Percentiles rank a stretch among this genome's conserved stretches.
phyloP scores from a whole-genome alignment of 352 stramenopile species.

The Aphanomyces stellatus region DNA sequence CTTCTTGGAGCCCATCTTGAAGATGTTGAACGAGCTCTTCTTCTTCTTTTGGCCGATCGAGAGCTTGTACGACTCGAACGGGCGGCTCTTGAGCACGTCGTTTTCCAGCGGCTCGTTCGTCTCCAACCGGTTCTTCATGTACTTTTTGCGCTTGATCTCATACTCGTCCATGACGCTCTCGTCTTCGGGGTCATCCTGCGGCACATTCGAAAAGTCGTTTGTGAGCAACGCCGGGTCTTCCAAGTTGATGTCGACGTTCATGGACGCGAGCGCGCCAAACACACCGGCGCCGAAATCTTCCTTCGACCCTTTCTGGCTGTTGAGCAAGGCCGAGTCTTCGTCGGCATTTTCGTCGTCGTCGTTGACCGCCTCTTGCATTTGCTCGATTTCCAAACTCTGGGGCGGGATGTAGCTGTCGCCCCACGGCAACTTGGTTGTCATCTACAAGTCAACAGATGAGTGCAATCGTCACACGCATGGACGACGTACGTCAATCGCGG shows the following conservation, averaged over 20 bases:
- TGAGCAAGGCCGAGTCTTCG: slow-evolving; percentile 21
- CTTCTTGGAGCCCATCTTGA: slow-evolving; percentile 48
- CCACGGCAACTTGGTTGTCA: slow-evolving; percentile 78
- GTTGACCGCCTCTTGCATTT: slow-evolving; percentile 60
- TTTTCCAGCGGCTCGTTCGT: slow-evolving; percentile 57
- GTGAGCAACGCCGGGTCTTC: slow-evolving; percentile 24
- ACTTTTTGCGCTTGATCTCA: slow-evolving; percentile 51
- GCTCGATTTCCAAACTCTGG: slow-evolving; percentile 51
- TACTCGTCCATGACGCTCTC: slow-evolving; percentile 41
- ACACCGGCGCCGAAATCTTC: slow-evolving; percentile 73
- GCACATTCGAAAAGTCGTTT: slow-evolving; percentile 19
- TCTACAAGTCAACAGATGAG: slow-evolving; percentile 23
- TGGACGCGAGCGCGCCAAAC: slow-evolving; percentile 78
- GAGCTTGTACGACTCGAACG: slow-evolving; percentile 85
- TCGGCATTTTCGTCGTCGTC: slow-evolving; percentile 33
- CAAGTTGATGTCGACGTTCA: slow-evolving; percentile 71
- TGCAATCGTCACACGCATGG: not conserved
- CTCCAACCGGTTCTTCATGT: slow-evolving; percentile 65
- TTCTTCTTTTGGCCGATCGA: slow-evolving; percentile 76
- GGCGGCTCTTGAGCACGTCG: slow-evolving; percentile 65
- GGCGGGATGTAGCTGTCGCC: slow-evolving; percentile 62
- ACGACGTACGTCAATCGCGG: slow-evolving; percentile 47
- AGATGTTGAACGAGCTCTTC: slow-evolving; percentile 57
- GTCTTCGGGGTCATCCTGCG: slow-evolving; percentile 48
- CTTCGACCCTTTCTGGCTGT: slow-evolving; percentile 25